phyloP scores from a whole-genome alignment of 108 stramenopile species.

The Aureococcus anophagefferens region DNA sequence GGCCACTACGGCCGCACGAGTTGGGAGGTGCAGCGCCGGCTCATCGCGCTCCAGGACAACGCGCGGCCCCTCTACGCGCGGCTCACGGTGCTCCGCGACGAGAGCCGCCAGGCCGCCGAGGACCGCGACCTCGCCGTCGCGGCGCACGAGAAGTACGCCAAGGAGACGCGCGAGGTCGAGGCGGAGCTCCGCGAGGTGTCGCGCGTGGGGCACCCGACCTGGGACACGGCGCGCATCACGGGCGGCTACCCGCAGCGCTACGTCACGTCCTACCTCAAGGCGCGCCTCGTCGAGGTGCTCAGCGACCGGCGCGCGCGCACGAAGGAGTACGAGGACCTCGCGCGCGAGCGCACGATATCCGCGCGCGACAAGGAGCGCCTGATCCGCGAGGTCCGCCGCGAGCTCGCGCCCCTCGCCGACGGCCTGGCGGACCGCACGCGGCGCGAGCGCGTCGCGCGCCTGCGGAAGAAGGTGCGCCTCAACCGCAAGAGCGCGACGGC shows the following conservation, averaged over 20 bases:
- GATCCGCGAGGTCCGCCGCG: neutral
- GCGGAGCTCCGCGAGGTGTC: conserved; percentile 5
- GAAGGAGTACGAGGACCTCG: too few relatives aligned
- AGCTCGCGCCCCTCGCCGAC: conserved; percentile 1
- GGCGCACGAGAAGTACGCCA: neutral
- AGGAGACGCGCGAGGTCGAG: conserved; percentile 1
- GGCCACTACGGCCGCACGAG: conserved; percentile 13
- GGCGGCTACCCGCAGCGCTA: conserved; percentile 4
- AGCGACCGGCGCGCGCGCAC: neutral
- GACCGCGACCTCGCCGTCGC: neutral
- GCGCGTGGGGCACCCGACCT: conserved; percentile 1
- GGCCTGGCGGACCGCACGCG: neutral
- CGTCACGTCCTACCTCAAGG: neutral
- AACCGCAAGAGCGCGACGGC: conserved; percentile 7
- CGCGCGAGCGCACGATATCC: neutral
- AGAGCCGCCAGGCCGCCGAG: neutral
- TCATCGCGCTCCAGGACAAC: neutral
- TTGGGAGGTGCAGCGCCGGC: conserved; percentile 2
- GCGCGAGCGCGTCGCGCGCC: conserved; percentile 1
- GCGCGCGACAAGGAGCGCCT: neutral
- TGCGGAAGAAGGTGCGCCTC: conserved; percentile 14
- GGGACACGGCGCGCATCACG: conserved; percentile 13
- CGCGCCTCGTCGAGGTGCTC: neutral
- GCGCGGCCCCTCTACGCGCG: conserved; percentile 9
- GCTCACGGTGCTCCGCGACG: neutral